Evolutionary conservation across 345 rosid species (phyloP).

Genomic region (Pistacia integerrima): DNA sequence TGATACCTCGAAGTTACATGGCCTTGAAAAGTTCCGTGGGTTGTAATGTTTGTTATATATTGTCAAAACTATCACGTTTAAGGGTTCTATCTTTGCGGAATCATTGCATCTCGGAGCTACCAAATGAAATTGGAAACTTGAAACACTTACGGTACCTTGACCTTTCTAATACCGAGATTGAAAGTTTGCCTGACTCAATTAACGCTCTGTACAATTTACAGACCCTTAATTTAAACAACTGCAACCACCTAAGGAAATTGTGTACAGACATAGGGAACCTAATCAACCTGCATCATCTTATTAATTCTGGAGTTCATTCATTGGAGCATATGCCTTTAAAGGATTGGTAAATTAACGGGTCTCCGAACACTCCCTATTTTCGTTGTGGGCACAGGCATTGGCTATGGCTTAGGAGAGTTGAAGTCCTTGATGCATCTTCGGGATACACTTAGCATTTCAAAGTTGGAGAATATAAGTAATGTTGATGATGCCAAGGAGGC

Average conservation of each 20-base stretch:
- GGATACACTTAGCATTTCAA: background rate
- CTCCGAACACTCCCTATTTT: background rate
- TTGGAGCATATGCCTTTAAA: no score
- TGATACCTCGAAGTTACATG: no score
- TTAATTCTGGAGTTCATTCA: no score
- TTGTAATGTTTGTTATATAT: no score
- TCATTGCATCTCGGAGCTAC: background rate
- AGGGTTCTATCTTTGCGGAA: background rate
- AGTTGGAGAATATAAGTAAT: conserved; percentile 9
- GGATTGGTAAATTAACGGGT: no score
- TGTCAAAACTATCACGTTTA: background rate
- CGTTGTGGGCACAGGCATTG: conserved; percentile 4
- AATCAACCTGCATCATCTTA: background rate
- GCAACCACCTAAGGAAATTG: background rate
- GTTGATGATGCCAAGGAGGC: conserved; percentile 27
- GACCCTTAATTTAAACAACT: background rate
- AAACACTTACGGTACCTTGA: conserved; percentile 16
- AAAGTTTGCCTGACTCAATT: conserved; percentile 4
- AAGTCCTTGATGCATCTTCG: background rate
- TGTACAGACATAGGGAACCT: conserved; percentile 8
- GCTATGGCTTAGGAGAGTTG: conserved; percentile 2
- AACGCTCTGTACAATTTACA: background rate
- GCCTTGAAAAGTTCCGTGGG: no score
- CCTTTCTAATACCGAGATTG: background rate
- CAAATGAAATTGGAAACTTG: background rate